Percentiles rank a stretch among this genome's conserved stretches.
Evolutionary conservation across 345 rosid genomes (phyloP).

Genomic region (Pelargonium nanum): DNA sequence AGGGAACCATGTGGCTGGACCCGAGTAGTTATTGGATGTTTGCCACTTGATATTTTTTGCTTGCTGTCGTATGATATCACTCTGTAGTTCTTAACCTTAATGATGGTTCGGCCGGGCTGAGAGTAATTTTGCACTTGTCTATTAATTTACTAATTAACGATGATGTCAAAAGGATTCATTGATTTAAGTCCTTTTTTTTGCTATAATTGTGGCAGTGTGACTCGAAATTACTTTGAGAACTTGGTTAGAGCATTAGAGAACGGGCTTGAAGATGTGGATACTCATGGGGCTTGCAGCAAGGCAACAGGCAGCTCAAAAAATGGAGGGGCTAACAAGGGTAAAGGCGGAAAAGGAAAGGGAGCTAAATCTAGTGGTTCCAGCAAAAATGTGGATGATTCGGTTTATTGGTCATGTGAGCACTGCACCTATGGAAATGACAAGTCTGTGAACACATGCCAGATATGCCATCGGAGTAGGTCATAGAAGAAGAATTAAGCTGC

Average conservation of each 20-base stretch:
- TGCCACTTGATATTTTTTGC: too few relatives aligned
- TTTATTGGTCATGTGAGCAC: slow-evolving; percentile 16
- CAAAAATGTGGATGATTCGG: slow-evolving; percentile 26
- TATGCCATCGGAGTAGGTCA: slow-evolving; percentile 14
- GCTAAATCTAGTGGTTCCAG: slow-evolving; percentile 40
- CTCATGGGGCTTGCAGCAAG: slow-evolving; percentile 52
- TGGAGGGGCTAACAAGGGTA: slow-evolving; percentile 39
- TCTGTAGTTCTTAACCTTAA: too few relatives aligned
- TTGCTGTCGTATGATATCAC: too few relatives aligned
- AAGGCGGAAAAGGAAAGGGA: slow-evolving; percentile 43
- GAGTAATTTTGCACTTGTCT: too few relatives aligned
- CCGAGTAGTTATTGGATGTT: too few relatives aligned
- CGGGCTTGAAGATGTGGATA: slow-evolving; percentile 80
- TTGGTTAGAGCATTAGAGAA: slow-evolving; percentile 87
- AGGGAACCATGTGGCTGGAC: too few relatives aligned
- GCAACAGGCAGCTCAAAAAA: slow-evolving; percentile 40
- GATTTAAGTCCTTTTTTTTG: background rate
- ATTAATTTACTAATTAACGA: background rate
- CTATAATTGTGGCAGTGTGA: slow-evolving; percentile 47
- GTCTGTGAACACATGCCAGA: slow-evolving; percentile 13
- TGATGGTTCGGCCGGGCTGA: too few relatives aligned
- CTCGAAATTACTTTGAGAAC: slow-evolving; percentile 91
- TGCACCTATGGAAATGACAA: slow-evolving; percentile 15
- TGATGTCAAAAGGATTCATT: background rate
- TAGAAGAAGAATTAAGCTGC: background rate